phyloP scores from a whole-genome alignment of 352 stramenopile genomes.

The Plasmopara muralis region DNA sequence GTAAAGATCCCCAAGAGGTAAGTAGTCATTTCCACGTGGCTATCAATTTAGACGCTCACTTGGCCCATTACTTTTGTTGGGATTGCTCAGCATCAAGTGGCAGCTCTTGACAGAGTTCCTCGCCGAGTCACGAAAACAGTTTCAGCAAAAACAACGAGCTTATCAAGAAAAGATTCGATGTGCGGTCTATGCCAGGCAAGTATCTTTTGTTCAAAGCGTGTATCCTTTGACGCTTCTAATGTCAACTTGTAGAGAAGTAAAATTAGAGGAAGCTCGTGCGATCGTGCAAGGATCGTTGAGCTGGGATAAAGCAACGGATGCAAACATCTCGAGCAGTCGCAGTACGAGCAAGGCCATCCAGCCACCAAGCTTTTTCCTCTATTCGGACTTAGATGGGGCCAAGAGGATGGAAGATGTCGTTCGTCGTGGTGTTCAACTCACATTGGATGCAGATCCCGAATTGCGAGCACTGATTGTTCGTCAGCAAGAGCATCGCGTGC shows the following conservation, averaged over 20 bases:
- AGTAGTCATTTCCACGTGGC: neutral
- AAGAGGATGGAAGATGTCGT: slow-evolving; percentile 56
- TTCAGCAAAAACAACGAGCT: slow-evolving; percentile 31
- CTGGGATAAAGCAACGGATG: slow-evolving; percentile 22
- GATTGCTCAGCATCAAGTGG: slow-evolving; percentile 44
- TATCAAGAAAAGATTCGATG: slow-evolving; percentile 50
- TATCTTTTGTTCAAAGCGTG: neutral
- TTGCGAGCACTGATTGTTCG: slow-evolving; percentile 41
- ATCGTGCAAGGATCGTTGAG: slow-evolving; percentile 57
- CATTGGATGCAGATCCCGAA: slow-evolving; percentile 58
- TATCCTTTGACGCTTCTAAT: neutral
- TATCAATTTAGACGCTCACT: neutral
- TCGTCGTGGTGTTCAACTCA: slow-evolving; percentile 51
- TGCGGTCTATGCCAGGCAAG: slow-evolving; percentile 44
- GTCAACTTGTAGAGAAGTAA: slow-evolving; percentile 33
- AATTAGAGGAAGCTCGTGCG: slow-evolving; percentile 57
- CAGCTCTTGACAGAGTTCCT: slow-evolving; percentile 48
- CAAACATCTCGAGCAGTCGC: slow-evolving; percentile 3
- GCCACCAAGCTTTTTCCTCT: slow-evolving; percentile 47
- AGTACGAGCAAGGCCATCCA: slow-evolving; percentile 8
- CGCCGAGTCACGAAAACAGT: slow-evolving; percentile 30
- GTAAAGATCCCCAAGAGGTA: slow-evolving; percentile 66
- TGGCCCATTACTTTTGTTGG: neutral
- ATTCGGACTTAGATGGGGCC: slow-evolving; percentile 21
- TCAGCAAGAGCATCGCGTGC: slow-evolving; percentile 30